phyloP scores from a whole-genome alignment of 306 rosid genomes.

The Rubus idaeus region DNA sequence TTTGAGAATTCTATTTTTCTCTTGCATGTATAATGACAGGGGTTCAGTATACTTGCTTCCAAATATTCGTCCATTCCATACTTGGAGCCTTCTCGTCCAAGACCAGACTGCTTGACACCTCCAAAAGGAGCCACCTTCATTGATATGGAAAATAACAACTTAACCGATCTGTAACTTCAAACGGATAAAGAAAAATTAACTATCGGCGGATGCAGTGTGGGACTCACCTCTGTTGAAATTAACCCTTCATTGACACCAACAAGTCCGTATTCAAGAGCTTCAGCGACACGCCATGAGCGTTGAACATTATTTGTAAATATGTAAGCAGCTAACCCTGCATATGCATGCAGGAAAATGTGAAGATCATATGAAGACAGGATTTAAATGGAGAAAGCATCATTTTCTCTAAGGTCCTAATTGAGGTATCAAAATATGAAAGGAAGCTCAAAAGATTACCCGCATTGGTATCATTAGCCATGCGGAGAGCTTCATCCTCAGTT shows the following conservation, averaged over 20 bases:
- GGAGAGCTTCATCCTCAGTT: slow-evolving; percentile 90
- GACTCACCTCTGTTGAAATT: slow-evolving; percentile 85
- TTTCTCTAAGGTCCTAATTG: background rate
- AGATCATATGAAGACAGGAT: background rate
- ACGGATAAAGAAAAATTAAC: background rate
- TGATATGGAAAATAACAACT: slow-evolving; percentile 19
- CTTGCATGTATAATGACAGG: background rate
- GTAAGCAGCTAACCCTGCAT: slow-evolving; percentile 87
- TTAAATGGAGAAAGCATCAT: background rate
- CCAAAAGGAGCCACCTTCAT: slow-evolving; percentile 97
- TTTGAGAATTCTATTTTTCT: background rate
- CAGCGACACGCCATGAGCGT: slow-evolving; percentile 95
- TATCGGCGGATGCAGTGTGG: slow-evolving; percentile 21
- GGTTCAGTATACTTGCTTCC: slow-evolving; percentile 51
- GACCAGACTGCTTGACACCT: slow-evolving; percentile 93
- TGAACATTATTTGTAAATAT: slow-evolving; percentile 78
- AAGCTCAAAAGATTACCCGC: slow-evolving; percentile 61
- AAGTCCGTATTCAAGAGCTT: slow-evolving; percentile 94
- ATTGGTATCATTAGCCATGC: slow-evolving; percentile 76
- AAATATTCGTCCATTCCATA: slow-evolving; percentile 95
- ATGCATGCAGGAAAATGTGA: slow-evolving; percentile 14
- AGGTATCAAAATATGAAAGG: slow-evolving; percentile 18
- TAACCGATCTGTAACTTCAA: slow-evolving; percentile 1
- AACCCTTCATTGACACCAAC: slow-evolving; percentile 94
- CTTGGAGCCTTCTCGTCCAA: slow-evolving; percentile 98